Conservation (phyloP, 176 grass and related monocot genomes). For the Triticum timopheevii region DNA sequence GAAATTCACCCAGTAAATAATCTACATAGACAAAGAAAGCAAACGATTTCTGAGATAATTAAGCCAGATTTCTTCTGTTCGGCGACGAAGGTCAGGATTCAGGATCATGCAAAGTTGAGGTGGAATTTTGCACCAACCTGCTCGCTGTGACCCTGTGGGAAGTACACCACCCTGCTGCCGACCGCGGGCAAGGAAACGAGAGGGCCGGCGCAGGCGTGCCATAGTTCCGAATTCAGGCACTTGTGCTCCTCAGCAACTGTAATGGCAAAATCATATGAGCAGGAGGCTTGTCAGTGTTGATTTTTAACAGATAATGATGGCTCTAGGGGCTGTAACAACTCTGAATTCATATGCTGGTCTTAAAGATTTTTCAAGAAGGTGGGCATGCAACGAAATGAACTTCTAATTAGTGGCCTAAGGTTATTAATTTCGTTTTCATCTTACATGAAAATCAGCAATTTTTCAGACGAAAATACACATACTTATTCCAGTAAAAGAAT, state of each 20-base stretch:
- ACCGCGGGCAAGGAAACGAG: conserved; percentile 86
- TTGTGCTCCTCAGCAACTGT: conserved; percentile 72
- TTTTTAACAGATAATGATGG: not conserved
- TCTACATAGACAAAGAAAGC: not conserved
- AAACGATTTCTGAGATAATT: not conserved
- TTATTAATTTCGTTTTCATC: not conserved
- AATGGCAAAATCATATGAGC: conserved; percentile 26
- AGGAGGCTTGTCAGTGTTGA: not conserved
- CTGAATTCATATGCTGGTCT: not conserved
- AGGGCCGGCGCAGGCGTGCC: conserved; percentile 99
- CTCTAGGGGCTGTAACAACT: not conserved
- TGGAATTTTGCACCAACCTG: conserved; percentile 52
- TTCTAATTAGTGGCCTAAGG: not conserved
- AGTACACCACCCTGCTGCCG: conserved; percentile 93
- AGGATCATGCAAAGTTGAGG: conserved; percentile 17
- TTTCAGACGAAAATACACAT: not conserved
- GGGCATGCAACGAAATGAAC: not conserved
- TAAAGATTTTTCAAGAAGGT: conserved; percentile 15
- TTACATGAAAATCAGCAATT: not conserved
- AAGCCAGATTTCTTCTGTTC: conserved; percentile 17
- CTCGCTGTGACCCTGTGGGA: conserved; percentile 97
- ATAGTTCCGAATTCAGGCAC: conserved; percentile 93
- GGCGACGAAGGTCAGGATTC: not conserved
- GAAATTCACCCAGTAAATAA: conserved; percentile 28
- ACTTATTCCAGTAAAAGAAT: not conserved